Evolutionary conservation across 805 yeast species (phyloP).

Genomic region (Barnettozyma sp.): DNA sequence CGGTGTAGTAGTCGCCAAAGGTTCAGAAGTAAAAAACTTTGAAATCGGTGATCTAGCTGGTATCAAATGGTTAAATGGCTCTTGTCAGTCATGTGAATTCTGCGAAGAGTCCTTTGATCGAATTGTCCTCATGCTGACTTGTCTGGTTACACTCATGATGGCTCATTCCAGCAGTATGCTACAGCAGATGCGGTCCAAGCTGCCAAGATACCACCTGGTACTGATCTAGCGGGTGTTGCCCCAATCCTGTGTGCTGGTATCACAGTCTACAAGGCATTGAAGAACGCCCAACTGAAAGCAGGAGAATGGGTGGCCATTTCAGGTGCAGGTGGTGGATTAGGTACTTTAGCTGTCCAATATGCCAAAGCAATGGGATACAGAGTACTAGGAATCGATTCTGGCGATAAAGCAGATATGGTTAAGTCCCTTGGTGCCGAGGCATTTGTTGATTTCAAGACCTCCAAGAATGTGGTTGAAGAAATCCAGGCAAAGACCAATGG

Average conservation of each 20-base stretch:
- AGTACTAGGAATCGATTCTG: conserved; percentile 15
- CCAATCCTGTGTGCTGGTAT: conserved; percentile 89
- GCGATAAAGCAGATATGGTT: conserved; percentile 14
- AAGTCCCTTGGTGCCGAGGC: conserved; percentile 52
- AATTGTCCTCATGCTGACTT: conserved; percentile 63
- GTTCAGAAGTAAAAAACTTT: conserved; percentile 49
- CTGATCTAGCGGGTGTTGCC: conserved; percentile 67
- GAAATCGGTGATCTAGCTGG: conserved; percentile 57
- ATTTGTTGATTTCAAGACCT: conserved; percentile 49
- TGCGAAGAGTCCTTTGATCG: conserved; percentile 48
- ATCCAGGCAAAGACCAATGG: conserved; percentile 52
- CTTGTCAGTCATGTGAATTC: conserved; percentile 54
- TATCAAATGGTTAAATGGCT: conserved; percentile 56
- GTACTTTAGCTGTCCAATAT: conserved; percentile 14
- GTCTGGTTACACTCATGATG: conserved; percentile 85
- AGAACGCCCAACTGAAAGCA: conserved; percentile 59
- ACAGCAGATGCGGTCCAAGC: conserved; percentile 86
- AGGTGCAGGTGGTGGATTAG: conserved; percentile 17
- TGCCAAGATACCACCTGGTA: conserved; percentile 64
- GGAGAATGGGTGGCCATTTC: conserved; percentile 41
- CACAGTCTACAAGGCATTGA: conserved; percentile 84
- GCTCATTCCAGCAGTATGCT: conserved; percentile 85
- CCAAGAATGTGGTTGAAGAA: conserved; percentile 47
- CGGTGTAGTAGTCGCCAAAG: conserved; percentile 54
- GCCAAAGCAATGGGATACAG: conserved; percentile 17